Evolutionary conservation across 805 yeast genomes (phyloP), one percentile per base, ranked within the genome.

Genomic region (Blastobotrys attinorum): DNA sequence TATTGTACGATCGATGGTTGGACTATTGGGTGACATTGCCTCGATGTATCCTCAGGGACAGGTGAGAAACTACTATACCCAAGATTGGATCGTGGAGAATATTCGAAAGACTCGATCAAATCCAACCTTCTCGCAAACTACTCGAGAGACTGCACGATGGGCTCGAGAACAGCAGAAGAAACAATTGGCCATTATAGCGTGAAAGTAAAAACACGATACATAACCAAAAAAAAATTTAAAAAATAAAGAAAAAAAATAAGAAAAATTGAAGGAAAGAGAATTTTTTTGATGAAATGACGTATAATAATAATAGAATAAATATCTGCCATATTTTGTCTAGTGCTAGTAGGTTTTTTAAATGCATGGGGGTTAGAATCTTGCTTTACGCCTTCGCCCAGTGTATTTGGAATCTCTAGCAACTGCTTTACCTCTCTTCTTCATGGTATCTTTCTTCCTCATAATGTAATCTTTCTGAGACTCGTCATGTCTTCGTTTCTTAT

Each of bases 121-220:
- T 59, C 71, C 74, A 49, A 54, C 70, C 25, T 84, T 79, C 59
- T 69, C 77, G 29, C 77, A 75, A 54, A 66, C 72, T 44, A 87
- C 97, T 10, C 79, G 77, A 60, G 92, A 83, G 57, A 85, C 96
- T n/a, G 97, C 97, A 6, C 77, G 89, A 66, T 92, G 97, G 97
- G 97, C 98, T 13, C 77, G 92, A 54, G 96, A 84, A 57, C 95
- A 81, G 65, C 85, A 77, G 60, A 76, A 75, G 63, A 66, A 68
- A 47, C 67, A 62, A 49, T 23, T 25, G 7, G 29, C 29, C 29
- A 25, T 25, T 11, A 25, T 25, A 11, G 29, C n/a, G n/a, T n/a
- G n/a, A n/a, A n/a, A n/a, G n/a, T n/a, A n/a, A n/a, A n/a, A n/a
- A n/a, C n/a, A n/a, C n/a, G n/a, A n/a, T n/a, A n/a, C n/a, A n/a